phyloP scores from a whole-genome alignment of 768 basidiomycete species.

The Pleurotus eryngii region DNA sequence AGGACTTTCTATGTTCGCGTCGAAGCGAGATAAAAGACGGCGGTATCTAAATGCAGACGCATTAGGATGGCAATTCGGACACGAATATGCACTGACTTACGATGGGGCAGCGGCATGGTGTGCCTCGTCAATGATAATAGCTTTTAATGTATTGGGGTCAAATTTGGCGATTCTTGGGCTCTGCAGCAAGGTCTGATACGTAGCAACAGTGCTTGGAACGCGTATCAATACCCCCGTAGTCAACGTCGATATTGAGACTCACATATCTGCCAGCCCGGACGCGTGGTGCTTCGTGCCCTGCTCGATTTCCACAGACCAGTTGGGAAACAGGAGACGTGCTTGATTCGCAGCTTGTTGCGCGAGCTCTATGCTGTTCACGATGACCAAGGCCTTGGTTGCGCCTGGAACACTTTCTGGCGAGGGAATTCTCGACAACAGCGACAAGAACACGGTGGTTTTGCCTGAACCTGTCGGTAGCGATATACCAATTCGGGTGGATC shows the following conservation, averaged over 20 bases:
- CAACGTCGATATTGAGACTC: conserved; percentile 21
- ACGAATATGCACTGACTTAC: conserved; percentile 39
- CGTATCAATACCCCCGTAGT: too few relatives aligned
- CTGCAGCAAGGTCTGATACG: conserved; percentile 80
- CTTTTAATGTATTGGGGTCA: conserved; percentile 60
- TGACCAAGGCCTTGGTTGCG: conserved; percentile 65
- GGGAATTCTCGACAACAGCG: conserved; percentile 64
- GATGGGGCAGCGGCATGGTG: conserved; percentile 94
- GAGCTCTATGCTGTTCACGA: conserved; percentile 89
- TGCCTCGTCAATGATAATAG: conserved; percentile 88
- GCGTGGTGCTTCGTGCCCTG: conserved; percentile 77
- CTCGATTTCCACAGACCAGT: conserved; percentile 87
- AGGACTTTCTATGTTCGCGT: conserved; percentile 58
- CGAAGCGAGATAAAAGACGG: conserved; percentile 79
- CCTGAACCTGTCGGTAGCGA: conserved; percentile 83
- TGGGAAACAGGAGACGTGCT: conserved; percentile 60
- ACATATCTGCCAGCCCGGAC: conserved; percentile 84
- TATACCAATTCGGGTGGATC: conserved; percentile 76
- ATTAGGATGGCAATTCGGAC: background rate
- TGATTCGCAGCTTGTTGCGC: conserved; percentile 83
- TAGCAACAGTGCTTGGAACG: conserved; percentile 60
- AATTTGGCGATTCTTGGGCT: conserved; percentile 71
- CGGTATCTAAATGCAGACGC: conserved; percentile 52
- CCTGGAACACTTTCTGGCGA: conserved; percentile 37
- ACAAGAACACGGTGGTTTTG: conserved; percentile 92